Percentiles rank a stretch among this genome's conserved stretches.
phyloP scores from a whole-genome alignment of 192 early-diverging fungal genomes.

The Coemansia sp. region DNA sequence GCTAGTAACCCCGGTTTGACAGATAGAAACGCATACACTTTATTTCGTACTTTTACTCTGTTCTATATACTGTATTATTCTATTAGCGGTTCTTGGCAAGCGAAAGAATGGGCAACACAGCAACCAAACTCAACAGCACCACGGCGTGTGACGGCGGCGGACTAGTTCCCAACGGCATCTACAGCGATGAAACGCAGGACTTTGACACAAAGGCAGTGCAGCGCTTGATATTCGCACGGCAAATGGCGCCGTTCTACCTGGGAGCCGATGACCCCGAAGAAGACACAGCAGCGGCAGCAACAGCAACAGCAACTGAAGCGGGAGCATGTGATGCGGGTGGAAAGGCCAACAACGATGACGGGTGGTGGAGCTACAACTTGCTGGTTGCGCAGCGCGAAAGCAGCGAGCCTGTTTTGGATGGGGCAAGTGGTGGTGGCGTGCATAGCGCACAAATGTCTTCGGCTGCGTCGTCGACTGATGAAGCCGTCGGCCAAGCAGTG shows the following conservation, averaged over 20 bases:
- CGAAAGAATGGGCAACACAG: slow-evolving; percentile 46
- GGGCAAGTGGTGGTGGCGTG: neutral
- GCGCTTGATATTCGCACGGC: slow-evolving; percentile 70
- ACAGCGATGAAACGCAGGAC: slow-evolving; percentile 68
- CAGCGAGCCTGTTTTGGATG: neutral
- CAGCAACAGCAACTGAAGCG: neutral
- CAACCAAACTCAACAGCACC: slow-evolving; percentile 41
- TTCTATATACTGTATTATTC: no score
- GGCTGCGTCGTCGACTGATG: slow-evolving; percentile 16
- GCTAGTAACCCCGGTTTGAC: neutral
- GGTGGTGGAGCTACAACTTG: slow-evolving; percentile 57
- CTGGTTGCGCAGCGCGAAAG: slow-evolving; percentile 45
- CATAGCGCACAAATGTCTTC: slow-evolving; percentile 21
- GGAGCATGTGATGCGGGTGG: neutral
- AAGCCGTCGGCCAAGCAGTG: neutral
- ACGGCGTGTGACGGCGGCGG: slow-evolving; percentile 64
- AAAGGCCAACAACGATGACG: slow-evolving; percentile 26
- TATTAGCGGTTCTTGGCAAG: no score
- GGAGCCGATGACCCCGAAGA: slow-evolving; percentile 68
- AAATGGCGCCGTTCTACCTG: slow-evolving; percentile 85
- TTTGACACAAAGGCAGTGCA: slow-evolving; percentile 74
- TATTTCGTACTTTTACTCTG: neutral
- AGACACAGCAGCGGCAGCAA: neutral
- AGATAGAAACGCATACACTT: neutral
- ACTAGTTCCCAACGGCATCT: slow-evolving; percentile 69